Percentiles rank a stretch among this genome's conserved stretches.
These are phyloP conservation scores for Apiospora koreana DNA, from an alignment of 2,329 filamentous ascomycete genomes.

Conservation along the genomic window DNA sequence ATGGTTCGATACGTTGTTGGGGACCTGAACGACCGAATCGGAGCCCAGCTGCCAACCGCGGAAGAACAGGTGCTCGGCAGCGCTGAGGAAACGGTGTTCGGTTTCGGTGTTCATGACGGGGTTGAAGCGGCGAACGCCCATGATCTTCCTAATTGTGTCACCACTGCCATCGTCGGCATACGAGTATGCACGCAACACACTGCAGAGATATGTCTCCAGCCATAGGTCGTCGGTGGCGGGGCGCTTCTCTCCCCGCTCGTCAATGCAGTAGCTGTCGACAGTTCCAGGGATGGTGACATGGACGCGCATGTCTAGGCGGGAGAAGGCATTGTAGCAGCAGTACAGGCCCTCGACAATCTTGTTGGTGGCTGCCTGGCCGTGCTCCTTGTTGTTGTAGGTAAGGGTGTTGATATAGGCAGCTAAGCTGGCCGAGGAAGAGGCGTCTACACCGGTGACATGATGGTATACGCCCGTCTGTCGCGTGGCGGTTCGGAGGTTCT, in stretches of 20 bases:
- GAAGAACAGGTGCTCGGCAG: constrained; percentile 94
- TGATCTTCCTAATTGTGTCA: constrained; percentile 93
- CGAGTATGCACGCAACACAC: constrained; percentile 88
- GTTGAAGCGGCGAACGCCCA: constrained; percentile 96
- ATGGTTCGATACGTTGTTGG: constrained; percentile 95
- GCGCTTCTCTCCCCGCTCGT: constrained; percentile 93
- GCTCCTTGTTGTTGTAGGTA: constrained; percentile 77
- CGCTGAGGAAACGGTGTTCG: constrained; percentile 92
- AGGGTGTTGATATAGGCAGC: constrained; percentile 98
- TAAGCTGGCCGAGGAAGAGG: constrained; percentile 93
- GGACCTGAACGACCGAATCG: constrained; percentile 95
- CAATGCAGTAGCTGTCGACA: constrained; percentile 95
- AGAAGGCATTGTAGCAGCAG: constrained; percentile 99
- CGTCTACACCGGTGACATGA: constrained; percentile 95
- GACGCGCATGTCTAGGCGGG: constrained; percentile 95
- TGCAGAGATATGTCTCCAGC: constrained; percentile 97
- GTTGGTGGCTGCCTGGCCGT: constrained; percentile 70
- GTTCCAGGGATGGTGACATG: constrained; percentile 96
- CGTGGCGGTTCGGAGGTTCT: constrained; percentile 56
- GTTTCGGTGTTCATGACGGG: constrained; percentile 98
- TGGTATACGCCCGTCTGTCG: constrained; percentile 92
- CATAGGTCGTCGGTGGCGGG: constrained; percentile 92
- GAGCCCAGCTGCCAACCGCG: constrained; percentile 94
- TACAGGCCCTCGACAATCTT: constrained; percentile 95
- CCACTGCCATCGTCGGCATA: constrained; percentile 96